Conservation (phyloP, 1,284 basidiomycete genomes). For the Ganoderma sp. region DNA sequence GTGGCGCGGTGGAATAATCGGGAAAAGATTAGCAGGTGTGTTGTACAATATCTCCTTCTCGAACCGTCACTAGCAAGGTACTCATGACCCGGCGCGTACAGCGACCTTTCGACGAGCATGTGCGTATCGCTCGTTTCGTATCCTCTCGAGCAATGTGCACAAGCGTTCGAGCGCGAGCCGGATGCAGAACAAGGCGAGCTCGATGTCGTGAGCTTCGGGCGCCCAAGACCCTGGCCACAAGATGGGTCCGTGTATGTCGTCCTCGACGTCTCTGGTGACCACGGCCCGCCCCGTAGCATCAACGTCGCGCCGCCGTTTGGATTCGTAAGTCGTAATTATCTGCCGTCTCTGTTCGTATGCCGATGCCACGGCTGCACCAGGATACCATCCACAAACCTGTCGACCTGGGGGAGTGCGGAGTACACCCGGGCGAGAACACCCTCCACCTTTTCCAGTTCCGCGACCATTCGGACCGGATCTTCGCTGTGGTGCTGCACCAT, state of each 20-base stretch:
- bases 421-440: slow-evolving; percentile 22
- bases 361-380: neutral
- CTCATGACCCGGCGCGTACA: neutral
- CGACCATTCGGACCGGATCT: slow-evolving; percentile 28
- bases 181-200: slow-evolving; percentile 4
- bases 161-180: neutral
- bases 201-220: slow-evolving; percentile 22
- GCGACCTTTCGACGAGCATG: slow-evolving; percentile 23
- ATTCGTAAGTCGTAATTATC: neutral
- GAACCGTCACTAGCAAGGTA: neutral
- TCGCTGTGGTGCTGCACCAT: slow-evolving; percentile 27
- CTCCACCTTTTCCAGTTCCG: slow-evolving; percentile 27
- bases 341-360: neutral
- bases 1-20: slow-evolving; percentile 24
- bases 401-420: slow-evolving; percentile 19
- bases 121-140: slow-evolving; percentile 27
- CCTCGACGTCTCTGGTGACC: slow-evolving; percentile 12
- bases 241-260: slow-evolving; percentile 17
- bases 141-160: slow-evolving; percentile 11
- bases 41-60: neutral
- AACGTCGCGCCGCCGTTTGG: slow-evolving; percentile 14
- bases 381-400: slow-evolving; percentile 14
- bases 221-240: slow-evolving; percentile 20
- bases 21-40: slow-evolving; percentile 14
- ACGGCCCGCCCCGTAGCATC: slow-evolving; percentile 13